Conservation (phyloP, 805 yeast species). For the Candida nonsorbophila region DNA sequence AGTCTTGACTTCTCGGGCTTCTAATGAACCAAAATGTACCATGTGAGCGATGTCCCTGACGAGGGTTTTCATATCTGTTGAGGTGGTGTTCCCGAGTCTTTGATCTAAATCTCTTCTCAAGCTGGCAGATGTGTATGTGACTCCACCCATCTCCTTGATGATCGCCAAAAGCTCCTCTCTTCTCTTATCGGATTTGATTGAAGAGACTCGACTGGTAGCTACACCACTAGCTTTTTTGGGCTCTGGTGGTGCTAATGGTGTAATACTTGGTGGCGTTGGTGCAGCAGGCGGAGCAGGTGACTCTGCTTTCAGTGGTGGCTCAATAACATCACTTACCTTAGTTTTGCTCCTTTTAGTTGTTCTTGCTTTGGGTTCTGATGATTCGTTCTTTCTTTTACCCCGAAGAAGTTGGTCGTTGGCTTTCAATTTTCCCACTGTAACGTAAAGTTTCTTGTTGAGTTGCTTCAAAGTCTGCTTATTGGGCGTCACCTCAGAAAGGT, state of each 20-base stretch:
- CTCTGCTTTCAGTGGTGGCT: too few relatives aligned
- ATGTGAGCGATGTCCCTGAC: constrained; percentile 31
- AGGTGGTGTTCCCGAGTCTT: constrained; percentile 18
- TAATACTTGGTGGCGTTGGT: too few relatives aligned
- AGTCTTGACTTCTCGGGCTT: constrained; percentile 18
- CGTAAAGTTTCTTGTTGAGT: constrained; percentile 10
- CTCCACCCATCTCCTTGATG: constrained; percentile 34
- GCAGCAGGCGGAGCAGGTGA: neutral
- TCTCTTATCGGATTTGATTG: constrained; percentile 24
- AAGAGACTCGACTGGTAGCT: constrained; percentile 1
- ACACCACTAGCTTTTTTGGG: too few relatives aligned
- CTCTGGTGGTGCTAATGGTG: too few relatives aligned
- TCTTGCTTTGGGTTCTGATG: neutral
- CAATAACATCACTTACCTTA: too few relatives aligned
- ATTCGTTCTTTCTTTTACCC: constrained; percentile 1
- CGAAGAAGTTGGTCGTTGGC: neutral
- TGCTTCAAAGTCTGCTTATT: neutral
- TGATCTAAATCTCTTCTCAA: constrained; percentile 28
- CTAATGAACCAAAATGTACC: constrained; percentile 15
- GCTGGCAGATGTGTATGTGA: constrained; percentile 25
- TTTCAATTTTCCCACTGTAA: constrained; percentile 19
- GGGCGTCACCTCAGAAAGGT: constrained; percentile 1
- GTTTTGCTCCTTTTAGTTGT: neutral
- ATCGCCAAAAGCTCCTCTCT: constrained; percentile 22
- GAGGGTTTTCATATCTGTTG: constrained; percentile 34